These are phyloP conservation scores for Sporisorium exsertum DNA, from an alignment of 1,284 basidiomycete species.

Conservation along the genomic window DNA sequence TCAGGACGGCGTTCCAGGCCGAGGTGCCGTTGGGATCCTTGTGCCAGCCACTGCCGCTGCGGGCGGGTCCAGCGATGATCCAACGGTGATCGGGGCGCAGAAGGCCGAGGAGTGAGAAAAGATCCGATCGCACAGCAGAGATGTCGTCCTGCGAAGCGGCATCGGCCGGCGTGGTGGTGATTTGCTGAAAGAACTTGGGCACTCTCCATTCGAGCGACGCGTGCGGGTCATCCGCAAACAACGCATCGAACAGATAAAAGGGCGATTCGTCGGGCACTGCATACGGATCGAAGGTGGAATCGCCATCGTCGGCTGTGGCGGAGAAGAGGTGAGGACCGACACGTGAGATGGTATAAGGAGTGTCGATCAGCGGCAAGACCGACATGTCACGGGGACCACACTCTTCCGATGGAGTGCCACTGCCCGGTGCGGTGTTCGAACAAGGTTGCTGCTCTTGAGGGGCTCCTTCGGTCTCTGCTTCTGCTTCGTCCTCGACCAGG, in stretches of 20 bases:
- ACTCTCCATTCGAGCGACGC: conserved; percentile 57
- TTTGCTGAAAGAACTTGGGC: conserved; percentile 54
- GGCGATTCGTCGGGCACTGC: conserved; percentile 64
- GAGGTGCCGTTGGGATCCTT: conserved; percentile 70
- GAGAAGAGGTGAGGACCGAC: conserved; percentile 26
- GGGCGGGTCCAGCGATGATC: conserved; percentile 63
- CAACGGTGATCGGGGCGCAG: conserved; percentile 62
- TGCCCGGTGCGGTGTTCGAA: conserved; percentile 3
- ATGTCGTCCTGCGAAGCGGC: conserved; percentile 26
- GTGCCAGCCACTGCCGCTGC: conserved; percentile 65
- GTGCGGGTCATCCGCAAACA: conserved; percentile 52
- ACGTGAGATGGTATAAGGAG: conserved; percentile 17
- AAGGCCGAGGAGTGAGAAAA: conserved; percentile 58
- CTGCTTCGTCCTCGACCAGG: conserved; percentile 25
- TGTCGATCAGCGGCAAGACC: conserved; percentile 20
- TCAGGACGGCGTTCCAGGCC: conserved; percentile 71
- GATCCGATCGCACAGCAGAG: conserved; percentile 53
- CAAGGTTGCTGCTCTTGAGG: background rate
- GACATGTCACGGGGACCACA: conserved; percentile 31
- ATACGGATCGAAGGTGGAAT: conserved; percentile 50
- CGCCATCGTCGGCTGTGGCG: conserved; percentile 29
- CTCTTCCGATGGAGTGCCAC: conserved; percentile 22
- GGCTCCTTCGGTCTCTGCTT: background rate
- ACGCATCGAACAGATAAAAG: conserved; percentile 64
- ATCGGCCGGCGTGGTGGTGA: conserved; percentile 29